Base-by-base conservation (phyloP, 768 basidiomycete species). In the Amanita phalloides region DNA sequence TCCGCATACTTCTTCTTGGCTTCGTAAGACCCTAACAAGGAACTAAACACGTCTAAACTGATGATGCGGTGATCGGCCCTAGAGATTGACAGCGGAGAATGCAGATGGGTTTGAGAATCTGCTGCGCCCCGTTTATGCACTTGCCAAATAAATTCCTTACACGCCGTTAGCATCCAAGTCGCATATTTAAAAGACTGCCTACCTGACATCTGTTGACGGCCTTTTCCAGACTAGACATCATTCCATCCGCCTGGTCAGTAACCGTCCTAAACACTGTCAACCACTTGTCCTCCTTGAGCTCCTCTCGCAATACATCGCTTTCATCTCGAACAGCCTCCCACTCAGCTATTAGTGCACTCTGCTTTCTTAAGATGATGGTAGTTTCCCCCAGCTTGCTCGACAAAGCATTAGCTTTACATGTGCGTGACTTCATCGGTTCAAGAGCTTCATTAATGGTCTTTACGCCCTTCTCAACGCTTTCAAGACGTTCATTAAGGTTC, bases 201-300 rank as follows among this genome's bases (percentile, higher is more conserved):
- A 90, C 91, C 72, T 90, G 86, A 71, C 91, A 94, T 57, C 88
- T 81, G 60, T 82, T 83, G 41, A 95, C 82, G 7, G 89, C 91
- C 66, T 95, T 98, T 70, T 97, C 90, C 58, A 99, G 69, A 61
- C 89, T 90, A 26, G 81, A 81, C 91, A 98, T 95, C 95, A 98
- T 96, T 23, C 90, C 91, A 63, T 93, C 90, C 39, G 95, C 94
- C 65, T 97, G 94, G 61, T 93, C 86, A 39, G 90, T 84, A 53
- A 92, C 89, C 4, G 90, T 94, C 57, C 93, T 79, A 68, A 97
- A 97, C 20, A 97, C 90, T 9, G 86, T 87, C 59, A 98, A 75
- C 90, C 91, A 96, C 60, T 94, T 94, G 68, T 97, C 95, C 66
- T 97, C 95, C 68, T 90, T 93, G 56, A 98, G 72, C 67, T 99